A percentile compares a stretch with the other conserved stretches of the same genome.
Conservation (phyloP, 345 rosid species). For the Sonneratia caseolaris region DNA sequence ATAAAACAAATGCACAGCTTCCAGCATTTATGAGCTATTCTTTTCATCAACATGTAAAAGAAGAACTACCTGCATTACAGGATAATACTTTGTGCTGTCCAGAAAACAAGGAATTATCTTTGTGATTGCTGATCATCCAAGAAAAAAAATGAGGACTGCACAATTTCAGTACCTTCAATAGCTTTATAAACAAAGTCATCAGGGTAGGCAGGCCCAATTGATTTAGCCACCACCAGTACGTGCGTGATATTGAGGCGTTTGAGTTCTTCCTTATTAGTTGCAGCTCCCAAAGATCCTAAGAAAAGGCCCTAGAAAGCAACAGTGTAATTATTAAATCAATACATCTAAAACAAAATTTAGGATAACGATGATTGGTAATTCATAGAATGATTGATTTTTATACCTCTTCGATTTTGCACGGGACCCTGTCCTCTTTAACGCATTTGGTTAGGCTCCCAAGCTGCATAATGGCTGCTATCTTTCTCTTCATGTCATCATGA, state of each 20-base stretch:
- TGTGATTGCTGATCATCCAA: background rate
- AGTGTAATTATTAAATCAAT: background rate
- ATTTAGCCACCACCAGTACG: slow-evolving; percentile 55
- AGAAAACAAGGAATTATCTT: background rate
- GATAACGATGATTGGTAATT: background rate
- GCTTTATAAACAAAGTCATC: slow-evolving; percentile 57
- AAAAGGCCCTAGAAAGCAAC: slow-evolving; percentile 1
- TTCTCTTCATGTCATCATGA: slow-evolving; percentile 28
- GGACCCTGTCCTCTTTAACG: slow-evolving; percentile 35
- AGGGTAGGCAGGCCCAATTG: slow-evolving; percentile 43
- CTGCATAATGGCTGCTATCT: slow-evolving; percentile 38
- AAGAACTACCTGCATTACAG: background rate
- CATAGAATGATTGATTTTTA: background rate
- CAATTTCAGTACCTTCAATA: slow-evolving; percentile 36
- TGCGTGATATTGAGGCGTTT: slow-evolving; percentile 56
- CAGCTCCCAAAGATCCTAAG: slow-evolving; percentile 36
- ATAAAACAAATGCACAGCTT: background rate
- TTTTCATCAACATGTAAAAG: background rate
- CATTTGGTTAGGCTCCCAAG: slow-evolving; percentile 26
- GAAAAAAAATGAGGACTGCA: background rate
- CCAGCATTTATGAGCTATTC: background rate
- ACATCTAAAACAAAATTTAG: background rate
- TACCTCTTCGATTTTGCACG: slow-evolving; percentile 48
- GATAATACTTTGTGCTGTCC: background rate
- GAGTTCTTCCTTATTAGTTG: slow-evolving; percentile 41